Evolutionary conservation across 2,329 filamentous ascomycete genomes (phyloP), one percentile per base, ranked within the genome.

Genomic region (Colletotrichum tanaceti): DNA sequence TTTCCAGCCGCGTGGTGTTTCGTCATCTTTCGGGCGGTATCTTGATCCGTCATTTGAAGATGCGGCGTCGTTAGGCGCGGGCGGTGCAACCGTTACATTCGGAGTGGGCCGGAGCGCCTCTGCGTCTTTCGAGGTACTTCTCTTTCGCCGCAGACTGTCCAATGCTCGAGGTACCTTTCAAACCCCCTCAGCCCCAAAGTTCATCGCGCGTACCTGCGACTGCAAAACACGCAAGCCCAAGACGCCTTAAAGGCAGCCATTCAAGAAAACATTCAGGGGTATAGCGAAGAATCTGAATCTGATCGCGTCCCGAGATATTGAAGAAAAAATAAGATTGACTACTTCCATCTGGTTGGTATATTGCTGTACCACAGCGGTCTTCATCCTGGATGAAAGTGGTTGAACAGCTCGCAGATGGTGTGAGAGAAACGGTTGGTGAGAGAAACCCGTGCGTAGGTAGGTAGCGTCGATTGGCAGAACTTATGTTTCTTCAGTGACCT

Each of bases 1-100:
- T 70, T 65, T 53, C 66, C 58, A 70, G 63, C 67, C 63, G 67
- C 67, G 67, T 68, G 52, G 53, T 70, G 67, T 70, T 70, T 70
- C 67, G 67, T 70, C 67, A 70, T 68, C 63, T 28, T 7, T 68
- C 39, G 63, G 50, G 49, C 47, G 53, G 38, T 49, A 65, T 68
- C 53, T 67, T 58, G 62, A 61, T 64, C 54, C 41, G 50, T 32
- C 58, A n/a, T 32, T 65, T 28, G 43, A 50, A 68, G 39, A 59
- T 53, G 57, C 47, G 28, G 66, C 52, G 44, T 32, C 61, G 55
- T 70, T 68, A 58, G 67, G 58, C 58, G 63, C 52, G 52, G 57
- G 58, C 62, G 41, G 50, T 65, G 55, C 65, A 46, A 65, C 55
- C 62, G 62, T 65, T 60, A 35, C 49, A 53, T 28, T 49, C 2